These are phyloP conservation scores for Spathaspora hagerdaliae DNA, from an alignment of 805 yeast species.

Conservation along the genomic window DNA sequence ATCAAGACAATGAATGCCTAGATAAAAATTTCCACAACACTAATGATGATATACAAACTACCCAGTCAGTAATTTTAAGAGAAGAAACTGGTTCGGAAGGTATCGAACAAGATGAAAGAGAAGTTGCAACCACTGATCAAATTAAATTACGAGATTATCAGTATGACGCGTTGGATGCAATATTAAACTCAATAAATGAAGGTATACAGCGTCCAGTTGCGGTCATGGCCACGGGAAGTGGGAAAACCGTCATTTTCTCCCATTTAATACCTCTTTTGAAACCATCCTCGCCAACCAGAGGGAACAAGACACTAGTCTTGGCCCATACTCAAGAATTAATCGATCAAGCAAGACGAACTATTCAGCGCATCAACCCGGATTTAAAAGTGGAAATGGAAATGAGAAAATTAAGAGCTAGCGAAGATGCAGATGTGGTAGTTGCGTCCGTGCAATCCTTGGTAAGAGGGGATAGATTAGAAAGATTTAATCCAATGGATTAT, in stretches of 20 bases:
- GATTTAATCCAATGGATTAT: conserved; percentile 55
- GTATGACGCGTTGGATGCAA: conserved; percentile 57
- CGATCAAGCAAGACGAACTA: conserved; percentile 56
- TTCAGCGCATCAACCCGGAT: conserved; percentile 46
- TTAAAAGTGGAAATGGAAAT: conserved; percentile 62
- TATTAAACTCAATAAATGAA: conserved; percentile 43
- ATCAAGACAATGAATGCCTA: too few species aligned
- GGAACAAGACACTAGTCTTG: conserved; percentile 50
- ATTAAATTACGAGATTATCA: conserved; percentile 55
- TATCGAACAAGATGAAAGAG: background rate
- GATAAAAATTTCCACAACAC: too few species aligned
- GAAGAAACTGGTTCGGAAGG: background rate
- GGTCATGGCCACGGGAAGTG: conserved; percentile 91
- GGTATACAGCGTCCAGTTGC: conserved; percentile 67
- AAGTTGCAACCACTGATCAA: background rate
- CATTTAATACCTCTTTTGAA: conserved; percentile 46
- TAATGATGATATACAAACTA: too few species aligned
- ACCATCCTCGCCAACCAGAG: conserved; percentile 23
- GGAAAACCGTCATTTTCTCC: conserved; percentile 80
- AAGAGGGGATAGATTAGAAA: conserved; percentile 41
- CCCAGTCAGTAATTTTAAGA: too few species aligned
- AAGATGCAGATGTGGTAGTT: conserved; percentile 59
- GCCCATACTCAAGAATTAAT: conserved; percentile 84
- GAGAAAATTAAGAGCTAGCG: conserved; percentile 47
- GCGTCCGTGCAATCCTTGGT: conserved; percentile 72